Conservation (phyloP, 352 stramenopile genomes). For the Peronospora farinosa region DNA sequence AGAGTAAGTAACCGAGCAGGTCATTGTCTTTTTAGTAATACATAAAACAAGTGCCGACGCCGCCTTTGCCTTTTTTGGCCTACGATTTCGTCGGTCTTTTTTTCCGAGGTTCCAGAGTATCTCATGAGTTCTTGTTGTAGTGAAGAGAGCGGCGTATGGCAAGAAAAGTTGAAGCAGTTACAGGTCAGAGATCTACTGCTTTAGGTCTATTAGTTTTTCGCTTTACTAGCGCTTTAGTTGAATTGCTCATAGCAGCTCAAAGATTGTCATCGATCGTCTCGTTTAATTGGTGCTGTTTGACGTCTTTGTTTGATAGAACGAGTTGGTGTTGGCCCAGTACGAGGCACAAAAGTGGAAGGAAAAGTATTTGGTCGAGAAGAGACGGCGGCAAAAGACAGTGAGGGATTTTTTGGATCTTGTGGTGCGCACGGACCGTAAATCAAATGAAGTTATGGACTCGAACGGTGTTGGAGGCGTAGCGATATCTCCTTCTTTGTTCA, state of each 20-base stretch:
- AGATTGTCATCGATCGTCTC: background rate
- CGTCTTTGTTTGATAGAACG: conserved; percentile 38
- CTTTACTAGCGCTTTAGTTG: too few relatives aligned
- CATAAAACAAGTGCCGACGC: too few relatives aligned
- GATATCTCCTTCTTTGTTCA: conserved; percentile 38
- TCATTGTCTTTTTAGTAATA: too few relatives aligned
- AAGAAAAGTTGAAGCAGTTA: conserved; percentile 39
- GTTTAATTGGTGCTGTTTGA: too few relatives aligned
- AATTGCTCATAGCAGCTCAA: too few relatives aligned
- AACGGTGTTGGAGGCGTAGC: conserved; percentile 5
- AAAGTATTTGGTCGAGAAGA: conserved; percentile 71
- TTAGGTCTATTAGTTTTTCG: too few relatives aligned
- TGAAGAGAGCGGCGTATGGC: conserved; percentile 25
- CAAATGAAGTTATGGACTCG: conserved; percentile 13
- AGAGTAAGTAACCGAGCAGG: background rate
- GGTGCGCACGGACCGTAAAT: conserved; percentile 29
- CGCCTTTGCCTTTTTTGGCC: too few relatives aligned
- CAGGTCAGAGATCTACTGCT: conserved; percentile 21
- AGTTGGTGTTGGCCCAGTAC: conserved; percentile 54
- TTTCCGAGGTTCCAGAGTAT: background rate
- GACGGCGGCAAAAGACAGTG: conserved; percentile 55
- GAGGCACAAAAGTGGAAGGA: conserved; percentile 74
- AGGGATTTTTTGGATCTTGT: conserved; percentile 66
- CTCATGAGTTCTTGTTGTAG: too few relatives aligned
- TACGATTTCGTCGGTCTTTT: background rate